Conservation (phyloP, 163 green algal species). For the Volvox carteri region DNA sequence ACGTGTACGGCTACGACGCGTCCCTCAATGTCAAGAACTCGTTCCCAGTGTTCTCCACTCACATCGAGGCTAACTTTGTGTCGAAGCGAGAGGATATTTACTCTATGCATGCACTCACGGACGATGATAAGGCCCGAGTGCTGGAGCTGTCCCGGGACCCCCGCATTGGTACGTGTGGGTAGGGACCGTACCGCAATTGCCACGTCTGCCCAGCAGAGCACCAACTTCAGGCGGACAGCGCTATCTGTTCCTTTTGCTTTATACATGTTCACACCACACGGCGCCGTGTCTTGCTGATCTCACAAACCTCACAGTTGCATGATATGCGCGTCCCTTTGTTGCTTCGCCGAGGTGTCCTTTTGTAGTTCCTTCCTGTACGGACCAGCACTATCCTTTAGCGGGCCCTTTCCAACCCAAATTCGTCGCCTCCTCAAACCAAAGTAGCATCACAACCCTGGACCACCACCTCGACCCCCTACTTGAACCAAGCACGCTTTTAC, state of each 20-base stretch:
- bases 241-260: background rate
- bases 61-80: conserved; percentile 96
- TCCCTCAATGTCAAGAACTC: conserved; percentile 91
- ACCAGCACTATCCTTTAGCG: no score
- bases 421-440: no score
- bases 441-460: no score
- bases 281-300: background rate
- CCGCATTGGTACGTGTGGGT: conserved; percentile 75
- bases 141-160: conserved; percentile 77
- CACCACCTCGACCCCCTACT: no score
- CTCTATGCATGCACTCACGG: conserved; percentile 88
- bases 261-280: background rate
- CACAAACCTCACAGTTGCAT: no score
- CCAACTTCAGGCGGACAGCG: background rate
- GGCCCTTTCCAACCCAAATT: no score
- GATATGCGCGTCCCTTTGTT: no score
- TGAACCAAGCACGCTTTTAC: no score
- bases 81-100: conserved; percentile 80
- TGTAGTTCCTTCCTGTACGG: no score
- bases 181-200: no score
- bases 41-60: conserved; percentile 97
- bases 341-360: no score
- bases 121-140: conserved; percentile 94
- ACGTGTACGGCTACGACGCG: conserved; percentile 93
- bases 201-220: no score